Evolutionary conservation across 2,329 filamentous ascomycete species (phyloP).

Genomic region (Fusarium chlamydosporum): DNA sequence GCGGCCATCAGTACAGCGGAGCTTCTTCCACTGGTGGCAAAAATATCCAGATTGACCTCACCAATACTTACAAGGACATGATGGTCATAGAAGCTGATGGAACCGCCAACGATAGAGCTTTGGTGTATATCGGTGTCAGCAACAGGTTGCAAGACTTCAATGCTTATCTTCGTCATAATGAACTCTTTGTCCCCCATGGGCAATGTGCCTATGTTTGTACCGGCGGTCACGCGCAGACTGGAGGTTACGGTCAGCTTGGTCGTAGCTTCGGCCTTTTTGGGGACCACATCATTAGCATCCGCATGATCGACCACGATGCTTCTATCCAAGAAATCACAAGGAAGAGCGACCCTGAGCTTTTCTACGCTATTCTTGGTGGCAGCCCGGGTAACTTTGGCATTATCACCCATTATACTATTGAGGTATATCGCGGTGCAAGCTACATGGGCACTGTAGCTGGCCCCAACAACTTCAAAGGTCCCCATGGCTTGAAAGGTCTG

Average conservation of each 20-base stretch:
- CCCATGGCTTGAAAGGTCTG: constrained; percentile 56
- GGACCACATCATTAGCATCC: constrained; percentile 65
- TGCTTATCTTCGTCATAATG: constrained; percentile 57
- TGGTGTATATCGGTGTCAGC: constrained; percentile 59
- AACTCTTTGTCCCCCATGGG: constrained; percentile 62
- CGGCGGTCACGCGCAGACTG: constrained; percentile 64
- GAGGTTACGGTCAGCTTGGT: constrained; percentile 63
- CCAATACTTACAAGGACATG: constrained; percentile 55
- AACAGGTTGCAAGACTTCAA: constrained; percentile 60
- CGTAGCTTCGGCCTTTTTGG: constrained; percentile 67
- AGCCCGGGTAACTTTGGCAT: constrained; percentile 71
- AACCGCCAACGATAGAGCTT: constrained; percentile 52
- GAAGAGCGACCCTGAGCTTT: constrained; percentile 67
- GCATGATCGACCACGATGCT: constrained; percentile 64
- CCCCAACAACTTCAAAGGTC: constrained; percentile 37
- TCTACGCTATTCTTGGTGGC: constrained; percentile 71
- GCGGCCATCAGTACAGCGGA: constrained; percentile 66
- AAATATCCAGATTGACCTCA: constrained; percentile 64
- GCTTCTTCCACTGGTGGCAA: constrained; percentile 61
- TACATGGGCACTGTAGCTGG: constrained; percentile 53
- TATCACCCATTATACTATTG: constrained; percentile 66
- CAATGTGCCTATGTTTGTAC: constrained; percentile 62
- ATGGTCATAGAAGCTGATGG: constrained; percentile 44
- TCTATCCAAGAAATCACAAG: constrained; percentile 62
- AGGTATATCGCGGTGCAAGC: constrained; percentile 57